Conservation (phyloP, 176 grass and related monocot species). For the Luzula sylvatica region DNA sequence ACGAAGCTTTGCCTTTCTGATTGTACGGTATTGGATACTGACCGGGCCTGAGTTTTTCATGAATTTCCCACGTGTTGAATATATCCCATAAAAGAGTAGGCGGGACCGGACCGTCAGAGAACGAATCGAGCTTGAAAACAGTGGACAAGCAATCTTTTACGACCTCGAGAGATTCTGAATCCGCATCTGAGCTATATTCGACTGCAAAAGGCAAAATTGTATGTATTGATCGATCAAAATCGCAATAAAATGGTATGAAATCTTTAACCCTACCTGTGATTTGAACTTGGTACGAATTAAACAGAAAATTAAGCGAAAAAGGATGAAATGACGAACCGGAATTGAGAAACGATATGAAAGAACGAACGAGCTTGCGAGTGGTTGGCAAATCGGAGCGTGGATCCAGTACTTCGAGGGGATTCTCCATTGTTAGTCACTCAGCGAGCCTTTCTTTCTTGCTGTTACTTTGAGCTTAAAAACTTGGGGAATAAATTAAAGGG, state of each 20-base stretch:
- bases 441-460: neutral
- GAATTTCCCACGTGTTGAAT: neutral
- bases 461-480: neutral
- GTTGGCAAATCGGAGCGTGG: slow-evolving; percentile 52
- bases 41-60: neutral
- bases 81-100: neutral
- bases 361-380: slow-evolving; percentile 48
- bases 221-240: neutral
- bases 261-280: neutral
- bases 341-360: slow-evolving; percentile 73
- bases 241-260: neutral
- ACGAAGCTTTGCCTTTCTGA: neutral
- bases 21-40: neutral
- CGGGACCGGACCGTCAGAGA: neutral
- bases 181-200: neutral
- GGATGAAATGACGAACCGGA: slow-evolving; percentile 36
- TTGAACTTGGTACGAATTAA: neutral
- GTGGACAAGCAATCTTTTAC: neutral
- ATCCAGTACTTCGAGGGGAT: too few relatives aligned
- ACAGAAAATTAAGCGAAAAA: neutral
- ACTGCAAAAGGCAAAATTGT: neutral
- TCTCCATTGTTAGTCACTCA: slow-evolving; percentile 22
- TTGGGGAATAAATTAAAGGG: neutral
- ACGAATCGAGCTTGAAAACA: neutral
- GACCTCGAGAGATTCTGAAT: neutral